Evolutionary conservation across 2,329 filamentous ascomycete species (phyloP).

Genomic region (Whalleya microplaca): DNA sequence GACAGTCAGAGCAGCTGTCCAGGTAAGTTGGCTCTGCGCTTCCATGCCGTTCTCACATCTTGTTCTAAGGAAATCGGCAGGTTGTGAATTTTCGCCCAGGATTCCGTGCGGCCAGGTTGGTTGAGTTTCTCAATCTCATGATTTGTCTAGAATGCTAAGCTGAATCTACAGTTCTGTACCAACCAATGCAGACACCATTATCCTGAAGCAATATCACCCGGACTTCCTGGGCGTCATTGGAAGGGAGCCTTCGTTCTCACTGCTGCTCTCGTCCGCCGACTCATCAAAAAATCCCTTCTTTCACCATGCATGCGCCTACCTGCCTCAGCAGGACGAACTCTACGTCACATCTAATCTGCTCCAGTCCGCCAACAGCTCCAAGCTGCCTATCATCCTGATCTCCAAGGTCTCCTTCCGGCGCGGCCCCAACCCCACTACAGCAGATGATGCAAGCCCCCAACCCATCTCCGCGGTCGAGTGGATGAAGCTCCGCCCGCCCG

Average conservation of each 20-base stretch:
- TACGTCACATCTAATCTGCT: conserved; percentile 51
- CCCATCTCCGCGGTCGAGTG: conserved; percentile 41
- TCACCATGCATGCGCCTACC: conserved; percentile 48
- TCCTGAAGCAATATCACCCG: conserved; percentile 43
- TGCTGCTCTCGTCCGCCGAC: conserved; percentile 46
- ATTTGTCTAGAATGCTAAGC: not conserved
- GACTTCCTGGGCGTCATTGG: conserved; percentile 42
- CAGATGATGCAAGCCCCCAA: not conserved
- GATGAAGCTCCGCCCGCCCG: conserved; percentile 47
- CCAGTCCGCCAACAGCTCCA: conserved; percentile 40
- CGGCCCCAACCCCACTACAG: not conserved
- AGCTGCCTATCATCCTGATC: conserved; percentile 49
- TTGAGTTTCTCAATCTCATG: not conserved
- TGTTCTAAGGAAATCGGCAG: conserved; percentile 10
- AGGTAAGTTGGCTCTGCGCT: conserved; percentile 1
- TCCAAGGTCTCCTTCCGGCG: conserved; percentile 41
- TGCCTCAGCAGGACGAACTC: conserved; percentile 45
- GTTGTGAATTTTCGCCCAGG: conserved; percentile 5
- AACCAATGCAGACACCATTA: conserved; percentile 27
- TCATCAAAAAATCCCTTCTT: conserved; percentile 50
- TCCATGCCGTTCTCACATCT: not conserved
- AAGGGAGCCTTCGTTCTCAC: conserved; percentile 39
- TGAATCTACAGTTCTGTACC: conserved; percentile 1
- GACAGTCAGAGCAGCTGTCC: not conserved
- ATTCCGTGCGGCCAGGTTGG: conserved; percentile 2